Base-by-base conservation (phyloP, 2,329 filamentous ascomycete species). In the Aspergillus fumigatiaffinis region DNA sequence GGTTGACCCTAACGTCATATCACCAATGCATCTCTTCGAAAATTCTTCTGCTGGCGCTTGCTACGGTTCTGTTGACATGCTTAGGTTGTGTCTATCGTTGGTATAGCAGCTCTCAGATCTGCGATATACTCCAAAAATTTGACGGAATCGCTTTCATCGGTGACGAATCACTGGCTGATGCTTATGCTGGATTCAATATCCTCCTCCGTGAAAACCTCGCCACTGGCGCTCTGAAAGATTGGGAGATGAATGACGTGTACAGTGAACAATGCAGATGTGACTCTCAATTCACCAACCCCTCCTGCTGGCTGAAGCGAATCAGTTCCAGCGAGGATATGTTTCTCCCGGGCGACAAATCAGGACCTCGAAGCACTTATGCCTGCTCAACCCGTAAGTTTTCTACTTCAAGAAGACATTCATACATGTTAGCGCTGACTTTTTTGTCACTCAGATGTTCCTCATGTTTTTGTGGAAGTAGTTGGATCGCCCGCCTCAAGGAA, bases 121-220 rank as follows among this genome's bases (percentile, higher is more conserved):
- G 77, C 62, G 74, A 76, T 64, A 77, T 79, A 21, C 68, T 79
- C 26, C 70, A 73, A 53, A 72, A 75, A 42, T 79, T 79, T 58
- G 74, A 76, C 50, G 66, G 68, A 20, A 57, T 79, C 5, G 59
- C 74, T 20, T 79, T 80, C 55, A 59, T 78, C 47, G 77, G 77
- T 25, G 77, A 80, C 55, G 66, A 73, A 46, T 65, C 71, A 29
- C 66, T 77, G 17, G 68, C 71, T 52, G 67, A 72, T 41, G 69
- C 77, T 49, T 79, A 80, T 61, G 70, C 72, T n/a, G 76, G 73
- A 26, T 72, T 80, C 60, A 79, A 78, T 60, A 73, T 78, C 49
- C 70, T 80, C 8, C 65, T 79, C 2, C 72, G 75, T 32, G 70
- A 76, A 60, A 69, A 79, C 52, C 63, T 79, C 26, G 68, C 68